A percentile compares a stretch with the other conserved stretches of the same genome.
Evolutionary conservation across 176 grass and related monocot genomes (phyloP).

Genomic region (Alopecurus myosuroides): DNA sequence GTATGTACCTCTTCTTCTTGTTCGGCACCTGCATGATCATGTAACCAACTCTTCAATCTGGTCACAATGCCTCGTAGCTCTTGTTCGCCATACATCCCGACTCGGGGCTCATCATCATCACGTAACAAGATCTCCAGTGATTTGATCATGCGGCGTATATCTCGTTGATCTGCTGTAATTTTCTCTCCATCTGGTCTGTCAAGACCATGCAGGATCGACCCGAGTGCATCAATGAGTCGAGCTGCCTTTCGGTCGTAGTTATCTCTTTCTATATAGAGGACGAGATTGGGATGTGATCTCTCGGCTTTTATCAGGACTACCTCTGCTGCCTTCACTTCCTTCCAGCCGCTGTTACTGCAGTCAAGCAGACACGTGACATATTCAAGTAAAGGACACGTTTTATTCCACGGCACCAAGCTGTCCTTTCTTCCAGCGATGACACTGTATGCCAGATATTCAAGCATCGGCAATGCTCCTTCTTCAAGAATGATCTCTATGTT

Average conservation of each 20-base stretch:
- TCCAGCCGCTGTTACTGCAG: background rate
- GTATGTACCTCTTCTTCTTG: too few species aligned
- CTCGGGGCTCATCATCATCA: too few species aligned
- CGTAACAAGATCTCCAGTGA: background rate
- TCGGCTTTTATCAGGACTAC: background rate
- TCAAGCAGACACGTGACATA: background rate
- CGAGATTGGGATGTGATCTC: background rate
- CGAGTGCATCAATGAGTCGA: background rate
- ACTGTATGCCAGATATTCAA: background rate
- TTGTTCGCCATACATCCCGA: too few species aligned
- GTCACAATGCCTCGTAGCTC: too few species aligned
- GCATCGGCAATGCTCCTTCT: background rate
- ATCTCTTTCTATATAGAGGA: rapidly evolving
- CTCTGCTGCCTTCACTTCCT: background rate
- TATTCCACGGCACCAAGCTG: background rate
- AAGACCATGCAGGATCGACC: background rate
- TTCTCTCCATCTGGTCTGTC: too few species aligned
- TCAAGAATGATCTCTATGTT: background rate
- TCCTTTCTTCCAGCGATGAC: background rate
- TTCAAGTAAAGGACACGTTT: background rate
- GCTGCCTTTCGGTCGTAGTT: background rate
- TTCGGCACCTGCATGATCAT: too few species aligned
- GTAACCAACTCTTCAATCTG: too few species aligned
- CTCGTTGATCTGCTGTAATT: too few species aligned
- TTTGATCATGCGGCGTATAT: background rate